phyloP scores from a whole-genome alignment of 1,284 basidiomycete species.

The Leccinum fuscescens region DNA sequence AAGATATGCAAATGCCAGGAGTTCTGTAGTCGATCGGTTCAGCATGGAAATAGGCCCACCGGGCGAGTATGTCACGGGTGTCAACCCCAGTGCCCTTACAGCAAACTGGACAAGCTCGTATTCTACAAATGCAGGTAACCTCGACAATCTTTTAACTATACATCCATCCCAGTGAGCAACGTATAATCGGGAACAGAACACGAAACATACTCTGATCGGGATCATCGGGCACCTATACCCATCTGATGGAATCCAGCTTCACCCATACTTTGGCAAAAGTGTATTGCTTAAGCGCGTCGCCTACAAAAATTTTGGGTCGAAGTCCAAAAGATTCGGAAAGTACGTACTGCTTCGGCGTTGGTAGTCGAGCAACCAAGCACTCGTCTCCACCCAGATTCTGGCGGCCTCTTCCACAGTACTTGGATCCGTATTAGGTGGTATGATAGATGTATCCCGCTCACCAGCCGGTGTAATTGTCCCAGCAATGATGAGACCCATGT shows the following conservation, averaged over 20 bases:
- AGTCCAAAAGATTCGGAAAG: constrained; percentile 1
- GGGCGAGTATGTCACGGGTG: constrained; percentile 58
- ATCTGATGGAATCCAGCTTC: constrained; percentile 61
- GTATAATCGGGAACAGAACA: not conserved
- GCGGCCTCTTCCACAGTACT: constrained; percentile 42
- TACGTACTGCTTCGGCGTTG: constrained; percentile 47
- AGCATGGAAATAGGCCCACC: constrained; percentile 41
- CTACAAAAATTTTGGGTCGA: constrained; percentile 24
- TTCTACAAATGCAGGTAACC: constrained; percentile 41
- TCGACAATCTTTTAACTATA: constrained; percentile 52
- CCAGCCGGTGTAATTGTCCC: constrained; percentile 30
- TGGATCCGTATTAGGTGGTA: constrained; percentile 55
- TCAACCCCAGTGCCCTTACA: constrained; percentile 58
- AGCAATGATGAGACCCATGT: constrained; percentile 51
- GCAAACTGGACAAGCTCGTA: constrained; percentile 39
- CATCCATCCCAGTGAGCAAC: constrained; percentile 9
- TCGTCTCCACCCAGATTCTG: constrained; percentile 70
- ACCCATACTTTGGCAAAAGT: constrained; percentile 43
- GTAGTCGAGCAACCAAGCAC: constrained; percentile 63
- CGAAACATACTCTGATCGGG: constrained; percentile 62
- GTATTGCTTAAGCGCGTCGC: constrained; percentile 41
- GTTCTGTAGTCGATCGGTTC: constrained; percentile 41
- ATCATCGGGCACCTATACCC: constrained; percentile 63
- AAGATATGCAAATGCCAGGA: constrained; percentile 71
- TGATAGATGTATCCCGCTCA: constrained; percentile 41